phyloP scores from a whole-genome alignment of 1,139 yeast genomes.

The Nematodospora anomalae region DNA sequence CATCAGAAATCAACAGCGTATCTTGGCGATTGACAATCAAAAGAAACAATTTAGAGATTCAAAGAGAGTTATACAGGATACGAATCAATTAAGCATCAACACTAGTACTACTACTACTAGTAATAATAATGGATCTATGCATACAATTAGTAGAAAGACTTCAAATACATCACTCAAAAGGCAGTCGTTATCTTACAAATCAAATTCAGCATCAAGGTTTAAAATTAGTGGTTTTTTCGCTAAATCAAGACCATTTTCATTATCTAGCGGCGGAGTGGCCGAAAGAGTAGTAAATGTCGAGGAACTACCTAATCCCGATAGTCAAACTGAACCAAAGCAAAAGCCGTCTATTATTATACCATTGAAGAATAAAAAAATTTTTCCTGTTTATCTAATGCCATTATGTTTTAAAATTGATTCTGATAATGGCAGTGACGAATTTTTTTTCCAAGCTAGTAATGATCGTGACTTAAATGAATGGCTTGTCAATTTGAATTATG shows the following conservation, averaged over 20 bases:
- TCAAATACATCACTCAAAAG: constrained; percentile 37
- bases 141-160: constrained; percentile 29
- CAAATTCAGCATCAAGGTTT: constrained; percentile 40
- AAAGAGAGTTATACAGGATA: constrained; percentile 1
- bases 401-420: constrained; percentile 62
- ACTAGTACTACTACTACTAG: background rate
- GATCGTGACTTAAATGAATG: constrained; percentile 75
- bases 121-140: constrained; percentile 7
- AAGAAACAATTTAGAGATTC: constrained; percentile 30
- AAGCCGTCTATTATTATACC: constrained; percentile 62
- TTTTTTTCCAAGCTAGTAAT: constrained; percentile 65
- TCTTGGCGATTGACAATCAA: constrained; percentile 35
- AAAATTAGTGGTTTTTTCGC: constrained; percentile 46
- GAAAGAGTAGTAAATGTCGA: constrained; percentile 53
- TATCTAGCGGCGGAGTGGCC: constrained; percentile 28
- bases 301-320: constrained; percentile 60
- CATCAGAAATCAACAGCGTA: constrained; percentile 36
- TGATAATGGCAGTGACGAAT: constrained; percentile 52
- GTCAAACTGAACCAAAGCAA: constrained; percentile 41
- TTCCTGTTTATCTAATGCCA: constrained; percentile 55
- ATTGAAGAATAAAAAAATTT: constrained; percentile 50
- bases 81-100: constrained; percentile 2
- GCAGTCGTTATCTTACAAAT: constrained; percentile 44
- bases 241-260: constrained; percentile 39
- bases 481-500: constrained; percentile 54